Evolutionary conservation across 108 stramenopile genomes (phyloP).

Genomic region (Conticribra guillardii): DNA sequence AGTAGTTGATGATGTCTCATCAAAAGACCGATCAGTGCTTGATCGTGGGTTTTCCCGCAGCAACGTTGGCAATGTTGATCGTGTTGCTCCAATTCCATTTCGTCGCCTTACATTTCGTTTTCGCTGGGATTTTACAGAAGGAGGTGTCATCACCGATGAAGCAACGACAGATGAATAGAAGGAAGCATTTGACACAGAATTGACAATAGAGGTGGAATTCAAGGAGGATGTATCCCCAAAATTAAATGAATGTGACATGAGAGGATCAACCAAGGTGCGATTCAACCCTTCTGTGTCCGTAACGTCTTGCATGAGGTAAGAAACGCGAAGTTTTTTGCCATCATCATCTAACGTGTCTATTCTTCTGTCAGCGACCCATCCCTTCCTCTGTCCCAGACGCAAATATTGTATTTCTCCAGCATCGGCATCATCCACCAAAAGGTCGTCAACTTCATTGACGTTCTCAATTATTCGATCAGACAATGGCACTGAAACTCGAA

Average conservation of each 20-base stretch:
- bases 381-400: conserved; percentile 62
- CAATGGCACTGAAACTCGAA: conserved; percentile 49
- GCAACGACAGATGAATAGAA: conserved; percentile 35
- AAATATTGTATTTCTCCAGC: conserved; percentile 55
- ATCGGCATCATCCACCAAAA: conserved; percentile 40
- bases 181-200: conserved; percentile 25
- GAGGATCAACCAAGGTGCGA: conserved; percentile 9
- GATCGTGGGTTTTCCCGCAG: conserved; percentile 15
- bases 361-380: conserved; percentile 76
- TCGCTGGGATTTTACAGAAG: conserved; percentile 40
- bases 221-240: conserved; percentile 28
- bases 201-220: conserved; percentile 14
- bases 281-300: conserved; percentile 25
- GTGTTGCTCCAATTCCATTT: conserved; percentile 28
- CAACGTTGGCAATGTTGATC: conserved; percentile 9
- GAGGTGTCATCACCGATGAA: conserved; percentile 52
- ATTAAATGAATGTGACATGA: conserved; percentile 15
- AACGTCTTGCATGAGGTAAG: conserved; percentile 62
- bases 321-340: conserved; percentile 29
- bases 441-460: conserved; percentile 17
- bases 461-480: conserved; percentile 6
- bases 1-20: conserved; percentile 23
- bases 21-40: conserved; percentile 37
- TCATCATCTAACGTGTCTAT: conserved; percentile 28
- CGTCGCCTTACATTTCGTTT: conserved; percentile 60